Conservation (phyloP, 768 basidiomycete genomes). For the Leccinum aurantiacum region DNA sequence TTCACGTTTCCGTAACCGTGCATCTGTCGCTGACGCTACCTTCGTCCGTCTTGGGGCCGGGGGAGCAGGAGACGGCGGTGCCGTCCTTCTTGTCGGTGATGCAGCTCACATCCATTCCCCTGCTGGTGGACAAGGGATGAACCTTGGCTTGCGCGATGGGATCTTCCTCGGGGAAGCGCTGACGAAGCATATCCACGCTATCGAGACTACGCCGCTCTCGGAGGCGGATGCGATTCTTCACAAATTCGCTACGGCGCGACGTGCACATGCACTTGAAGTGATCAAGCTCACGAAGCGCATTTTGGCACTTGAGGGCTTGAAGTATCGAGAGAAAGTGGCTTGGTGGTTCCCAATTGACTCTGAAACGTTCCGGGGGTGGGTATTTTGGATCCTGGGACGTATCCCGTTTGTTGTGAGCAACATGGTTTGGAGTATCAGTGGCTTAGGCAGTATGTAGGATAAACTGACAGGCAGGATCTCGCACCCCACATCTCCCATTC, state of each 20-base stretch:
- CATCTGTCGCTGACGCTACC: constrained; percentile 41
- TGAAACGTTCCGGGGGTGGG: constrained; percentile 26
- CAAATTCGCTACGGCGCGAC: constrained; percentile 38
- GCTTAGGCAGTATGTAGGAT: constrained; percentile 18
- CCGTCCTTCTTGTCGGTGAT: constrained; percentile 39
- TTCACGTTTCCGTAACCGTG: constrained; percentile 45
- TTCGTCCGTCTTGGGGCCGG: constrained; percentile 32
- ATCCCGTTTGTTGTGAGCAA: constrained; percentile 16
- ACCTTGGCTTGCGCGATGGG: constrained; percentile 53
- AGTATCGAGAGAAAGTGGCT: constrained; percentile 12
- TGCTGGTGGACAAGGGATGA: constrained; percentile 56
- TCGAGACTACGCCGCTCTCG: constrained; percentile 5
- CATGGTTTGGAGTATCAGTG: constrained; percentile 24
- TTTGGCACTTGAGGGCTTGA: constrained; percentile 25
- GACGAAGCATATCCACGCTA: constrained; percentile 32
- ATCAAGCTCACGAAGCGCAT: constrained; percentile 42
- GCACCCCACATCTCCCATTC: too few species aligned
- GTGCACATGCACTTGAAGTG: constrained; percentile 39
- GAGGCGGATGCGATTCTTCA: constrained; percentile 34
- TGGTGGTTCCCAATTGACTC: constrained; percentile 31
- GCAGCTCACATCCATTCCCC: constrained; percentile 57
- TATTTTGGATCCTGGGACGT: constrained; percentile 21
- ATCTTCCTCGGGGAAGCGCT: constrained; percentile 44
- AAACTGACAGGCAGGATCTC: neutral
- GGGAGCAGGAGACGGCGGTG: constrained; percentile 11